phyloP scores from a whole-genome alignment of 208 protist genomes.

The Leishmania turanica region DNA sequence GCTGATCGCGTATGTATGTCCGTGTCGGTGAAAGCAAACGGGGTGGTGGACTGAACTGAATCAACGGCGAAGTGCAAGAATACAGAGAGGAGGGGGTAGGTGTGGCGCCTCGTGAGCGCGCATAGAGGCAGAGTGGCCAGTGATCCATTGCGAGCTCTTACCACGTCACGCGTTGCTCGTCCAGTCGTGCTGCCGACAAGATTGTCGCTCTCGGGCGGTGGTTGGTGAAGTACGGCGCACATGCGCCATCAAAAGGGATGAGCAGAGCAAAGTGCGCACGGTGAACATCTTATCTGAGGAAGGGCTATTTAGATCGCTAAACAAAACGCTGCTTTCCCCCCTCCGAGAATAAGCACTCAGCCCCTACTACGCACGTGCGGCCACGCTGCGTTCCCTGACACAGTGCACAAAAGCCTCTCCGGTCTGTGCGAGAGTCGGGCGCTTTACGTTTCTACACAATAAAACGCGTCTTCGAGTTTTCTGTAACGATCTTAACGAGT shows the following conservation, averaged over 20 bases:
- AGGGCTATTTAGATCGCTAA: background rate
- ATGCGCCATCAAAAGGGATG: background rate
- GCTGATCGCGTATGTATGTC: conserved; percentile 1
- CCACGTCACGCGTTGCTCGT: background rate
- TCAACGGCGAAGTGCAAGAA: background rate
- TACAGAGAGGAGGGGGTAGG: background rate
- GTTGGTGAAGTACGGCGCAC: background rate
- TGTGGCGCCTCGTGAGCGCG: background rate
- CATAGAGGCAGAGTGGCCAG: background rate
- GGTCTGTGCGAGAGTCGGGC: background rate
- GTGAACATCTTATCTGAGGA: background rate
- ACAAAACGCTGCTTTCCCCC: background rate
- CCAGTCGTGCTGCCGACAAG: background rate
- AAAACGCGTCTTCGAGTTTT: conserved; percentile 19
- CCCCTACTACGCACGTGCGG: no score
- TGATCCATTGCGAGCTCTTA: background rate
- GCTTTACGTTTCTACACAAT: background rate
- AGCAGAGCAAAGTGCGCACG: background rate
- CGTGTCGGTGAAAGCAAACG: background rate
- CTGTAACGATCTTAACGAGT: conserved; percentile 35
- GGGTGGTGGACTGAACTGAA: background rate
- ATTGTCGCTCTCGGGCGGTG: background rate
- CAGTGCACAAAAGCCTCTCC: background rate
- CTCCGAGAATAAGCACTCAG: background rate
- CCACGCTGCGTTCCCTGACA: no score